Percentiles rank a stretch among this genome's conserved stretches.
Evolutionary conservation across 2,329 filamentous ascomycete genomes (phyloP).

Genomic region (Didymella glomerata): DNA sequence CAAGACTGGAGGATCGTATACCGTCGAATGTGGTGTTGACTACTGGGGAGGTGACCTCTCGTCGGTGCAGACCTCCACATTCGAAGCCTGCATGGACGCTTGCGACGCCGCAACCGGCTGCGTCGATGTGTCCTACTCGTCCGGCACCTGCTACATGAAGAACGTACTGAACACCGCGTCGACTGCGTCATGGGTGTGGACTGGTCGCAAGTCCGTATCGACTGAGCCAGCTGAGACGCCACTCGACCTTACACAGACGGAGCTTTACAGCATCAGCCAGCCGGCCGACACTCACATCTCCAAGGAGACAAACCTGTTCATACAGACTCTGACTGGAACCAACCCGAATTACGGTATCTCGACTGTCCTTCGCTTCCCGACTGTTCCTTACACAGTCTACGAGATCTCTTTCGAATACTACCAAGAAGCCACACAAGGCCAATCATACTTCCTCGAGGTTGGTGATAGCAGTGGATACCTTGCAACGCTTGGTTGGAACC

Average conservation of each 20-base stretch:
- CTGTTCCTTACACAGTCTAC: neutral
- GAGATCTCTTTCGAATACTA: constrained; percentile 9
- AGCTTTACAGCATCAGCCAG: neutral
- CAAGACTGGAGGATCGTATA: constrained; percentile 4
- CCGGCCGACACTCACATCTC: neutral
- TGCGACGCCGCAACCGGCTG: constrained; percentile 9
- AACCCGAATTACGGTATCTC: neutral
- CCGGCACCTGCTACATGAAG: constrained; percentile 12
- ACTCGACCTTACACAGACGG: constrained; percentile 7
- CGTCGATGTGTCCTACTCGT: constrained; percentile 7
- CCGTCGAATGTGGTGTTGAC: constrained; percentile 5
- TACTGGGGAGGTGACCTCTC: constrained; percentile 11
- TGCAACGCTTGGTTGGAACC: neutral
- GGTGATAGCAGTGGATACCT: constrained; percentile 1
- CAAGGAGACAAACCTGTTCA: neutral
- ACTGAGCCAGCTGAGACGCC: neutral
- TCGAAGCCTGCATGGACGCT: constrained; percentile 9
- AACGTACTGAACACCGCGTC: constrained; percentile 1
- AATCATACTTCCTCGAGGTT: constrained; percentile 1
- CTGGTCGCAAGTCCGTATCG: neutral
- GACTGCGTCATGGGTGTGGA: constrained; percentile 4
- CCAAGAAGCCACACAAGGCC: neutral
- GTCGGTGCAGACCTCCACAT: neutral
- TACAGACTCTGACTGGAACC: neutral
- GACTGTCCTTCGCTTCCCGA: constrained; percentile 2